Evolutionary conservation across 2,329 filamentous ascomycete species (phyloP), one percentile per base, ranked within the genome.

Genomic region (Cyphellophora europaea): DNA sequence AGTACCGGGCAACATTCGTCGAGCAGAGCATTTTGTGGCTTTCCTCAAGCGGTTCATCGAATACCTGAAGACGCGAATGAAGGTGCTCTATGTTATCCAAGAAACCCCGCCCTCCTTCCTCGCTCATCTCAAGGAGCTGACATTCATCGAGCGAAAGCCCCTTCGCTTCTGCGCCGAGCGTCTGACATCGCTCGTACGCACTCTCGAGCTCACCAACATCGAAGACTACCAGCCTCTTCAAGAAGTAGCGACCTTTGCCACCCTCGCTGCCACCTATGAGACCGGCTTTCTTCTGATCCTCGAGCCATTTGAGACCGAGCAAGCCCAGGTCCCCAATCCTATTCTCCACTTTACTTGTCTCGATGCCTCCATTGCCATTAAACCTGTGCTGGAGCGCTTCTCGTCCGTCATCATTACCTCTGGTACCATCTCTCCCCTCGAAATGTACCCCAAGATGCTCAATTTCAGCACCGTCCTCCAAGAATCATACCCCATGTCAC

Each of bases 361-460:
- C 14, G 91, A 98, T 58, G 91, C 91, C 3, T 91, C 93, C 1
- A 98, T 98, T 47, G 91, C 93, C 27, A 98, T 98, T 53, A 93
- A 91, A 44, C 91, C 91, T 0, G 89, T 98, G 4, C 95, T 98
- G 53, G 89, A 98, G 40, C 80, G 91, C 33, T 98, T 98, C 58
- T 88, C 85, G 58, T 96, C 91, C 2, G 91, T 98, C 45, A 93
- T 98, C 53, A 96, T 98, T 55, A 98, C 91, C 0, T 96, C 91
- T 0, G 91, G 91, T 44, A 98, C 91, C 2, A 86, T 98, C 42
- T 96, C 91, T 2, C 91, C 91, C 0, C 64, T 98, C 3, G 93
- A 98, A 56, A 98, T 98, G 82, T 98, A 98, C 53, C 93, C 91
- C 0, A 95, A 94, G 54, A 98, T 98, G 88, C 77, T 98, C 16